Evolutionary conservation across 371 early-diverging fungal species (phyloP), one percentile per base, ranked within the genome.

Genomic region (Mucor irregularis): DNA sequence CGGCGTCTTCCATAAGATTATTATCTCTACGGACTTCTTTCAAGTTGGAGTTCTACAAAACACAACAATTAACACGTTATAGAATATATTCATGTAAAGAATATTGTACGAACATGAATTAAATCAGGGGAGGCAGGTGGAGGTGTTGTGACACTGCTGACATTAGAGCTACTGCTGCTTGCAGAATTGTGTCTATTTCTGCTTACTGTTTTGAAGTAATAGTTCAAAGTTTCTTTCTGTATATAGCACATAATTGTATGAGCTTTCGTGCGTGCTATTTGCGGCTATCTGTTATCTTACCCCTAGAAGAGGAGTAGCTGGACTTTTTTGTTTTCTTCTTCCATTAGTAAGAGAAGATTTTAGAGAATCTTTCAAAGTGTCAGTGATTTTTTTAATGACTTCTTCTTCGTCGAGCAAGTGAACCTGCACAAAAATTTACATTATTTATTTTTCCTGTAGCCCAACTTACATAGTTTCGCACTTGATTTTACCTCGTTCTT

Each of bases 321-420:
- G 9, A 5, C 16, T 19, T 13, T 49, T 30, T 30, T 31, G 48
- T 17, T 42, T 42, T 3, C 2, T 24, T n/a, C 7, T 45, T 6
- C 16, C 2, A 29, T 14, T 16, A 16, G 26, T n/a, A 6, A 29
- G 14, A 4, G 14, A 42, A 61, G 6, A 56, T 81, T 81, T 1
- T 78, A 65, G 21, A 74, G 54, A 52, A 72, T 80, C n/a, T 69
- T 62, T 16, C 80, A 67, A 8, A 79, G 68, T 2, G 44, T 56
- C 61, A 16, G 55, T 60, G 19, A 80, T 39, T 16, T 63, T 54
- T 26, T 64, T 66, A 19, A 90, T 73, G 13, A 96, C 82, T 10
- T 74, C 59, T 11, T 95, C 91, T 62, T 94, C 90, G 58, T 94
- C 71, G 53, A 92, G 65, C 53, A 97, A 88, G 40, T 86, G 83